Evolutionary conservation across 768 basidiomycete genomes (phyloP).

Genomic region (Rossbeevera mucosa): DNA sequence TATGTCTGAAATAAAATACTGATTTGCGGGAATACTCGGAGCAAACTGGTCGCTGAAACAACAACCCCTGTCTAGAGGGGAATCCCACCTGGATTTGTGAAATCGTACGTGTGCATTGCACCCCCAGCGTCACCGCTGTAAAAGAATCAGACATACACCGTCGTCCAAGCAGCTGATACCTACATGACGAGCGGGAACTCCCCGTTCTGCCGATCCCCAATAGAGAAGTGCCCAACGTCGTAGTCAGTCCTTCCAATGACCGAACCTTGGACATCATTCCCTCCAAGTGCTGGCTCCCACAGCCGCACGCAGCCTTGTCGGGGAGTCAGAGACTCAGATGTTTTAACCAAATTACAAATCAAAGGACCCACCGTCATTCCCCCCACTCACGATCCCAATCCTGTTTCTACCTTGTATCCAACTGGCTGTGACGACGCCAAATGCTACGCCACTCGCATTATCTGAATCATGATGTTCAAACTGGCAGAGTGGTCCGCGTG

Average conservation of each 20-base stretch:
- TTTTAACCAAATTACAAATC: background rate
- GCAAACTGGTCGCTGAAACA: background rate
- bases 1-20: constrained; percentile 1
- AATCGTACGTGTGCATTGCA: constrained; percentile 43
- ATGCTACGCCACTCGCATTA: constrained; percentile 28
- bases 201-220: constrained; percentile 50
- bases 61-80: constrained; percentile 10
- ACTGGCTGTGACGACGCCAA: constrained; percentile 47
- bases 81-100: constrained; percentile 19
- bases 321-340: constrained; percentile 2
- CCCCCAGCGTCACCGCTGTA: constrained; percentile 48
- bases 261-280: constrained; percentile 39
- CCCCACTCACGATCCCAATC: constrained; percentile 55
- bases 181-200: constrained; percentile 62
- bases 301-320: constrained; percentile 60
- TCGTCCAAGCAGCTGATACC: constrained; percentile 24
- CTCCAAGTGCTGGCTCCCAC: constrained; percentile 55
- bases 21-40: constrained; percentile 9
- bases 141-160: constrained; percentile 19
- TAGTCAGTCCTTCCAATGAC: constrained; percentile 50
- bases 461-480: constrained; percentile 45
- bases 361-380: constrained; percentile 52
- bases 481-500: constrained; percentile 41
- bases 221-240: constrained; percentile 54
- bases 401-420: constrained; percentile 47